These are phyloP conservation scores for Russula foetens DNA, from an alignment of 768 basidiomycete species.

Conservation along the genomic window DNA sequence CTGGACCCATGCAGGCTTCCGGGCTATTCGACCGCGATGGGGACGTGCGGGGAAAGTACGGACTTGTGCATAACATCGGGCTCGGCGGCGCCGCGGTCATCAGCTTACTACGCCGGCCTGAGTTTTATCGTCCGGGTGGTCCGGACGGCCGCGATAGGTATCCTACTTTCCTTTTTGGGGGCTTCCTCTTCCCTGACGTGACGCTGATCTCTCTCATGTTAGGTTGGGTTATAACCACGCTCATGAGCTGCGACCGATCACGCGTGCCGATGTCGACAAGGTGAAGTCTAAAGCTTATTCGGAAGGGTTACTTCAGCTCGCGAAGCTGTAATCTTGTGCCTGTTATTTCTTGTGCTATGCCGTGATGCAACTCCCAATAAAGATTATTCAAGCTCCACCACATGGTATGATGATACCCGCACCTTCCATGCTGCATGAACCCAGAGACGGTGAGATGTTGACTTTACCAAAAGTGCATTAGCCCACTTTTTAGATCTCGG, in stretches of 20 bases:
- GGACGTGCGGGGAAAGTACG: conserved; percentile 69
- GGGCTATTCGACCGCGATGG: conserved; percentile 49
- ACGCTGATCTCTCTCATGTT: neutral
- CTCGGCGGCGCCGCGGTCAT: conserved; percentile 76
- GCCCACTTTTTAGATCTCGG: too few relatives aligned
- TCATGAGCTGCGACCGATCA: conserved; percentile 53
- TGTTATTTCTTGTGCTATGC: neutral
- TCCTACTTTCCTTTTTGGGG: neutral
- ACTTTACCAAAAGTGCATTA: too few relatives aligned
- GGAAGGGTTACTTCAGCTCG: conserved; percentile 31
- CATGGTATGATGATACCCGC: too few relatives aligned
- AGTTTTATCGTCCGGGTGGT: conserved; percentile 64
- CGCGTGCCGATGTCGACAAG: conserved; percentile 59
- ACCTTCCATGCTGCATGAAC: too few relatives aligned
- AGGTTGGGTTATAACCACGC: conserved; percentile 78
- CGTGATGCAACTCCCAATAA: too few relatives aligned
- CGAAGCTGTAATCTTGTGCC: conserved; percentile 31
- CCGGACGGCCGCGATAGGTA: conserved; percentile 60
- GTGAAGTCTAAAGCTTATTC: conserved; percentile 65
- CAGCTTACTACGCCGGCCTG: conserved; percentile 65
- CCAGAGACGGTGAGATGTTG: too few relatives aligned
- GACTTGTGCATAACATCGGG: conserved; percentile 77
- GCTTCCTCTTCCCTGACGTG: neutral
- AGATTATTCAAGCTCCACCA: too few relatives aligned
- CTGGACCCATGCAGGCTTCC: conserved; percentile 76